These are phyloP conservation scores for Corymbia maculata DNA, from an alignment of 345 rosid genomes.

Conservation along the genomic window DNA sequence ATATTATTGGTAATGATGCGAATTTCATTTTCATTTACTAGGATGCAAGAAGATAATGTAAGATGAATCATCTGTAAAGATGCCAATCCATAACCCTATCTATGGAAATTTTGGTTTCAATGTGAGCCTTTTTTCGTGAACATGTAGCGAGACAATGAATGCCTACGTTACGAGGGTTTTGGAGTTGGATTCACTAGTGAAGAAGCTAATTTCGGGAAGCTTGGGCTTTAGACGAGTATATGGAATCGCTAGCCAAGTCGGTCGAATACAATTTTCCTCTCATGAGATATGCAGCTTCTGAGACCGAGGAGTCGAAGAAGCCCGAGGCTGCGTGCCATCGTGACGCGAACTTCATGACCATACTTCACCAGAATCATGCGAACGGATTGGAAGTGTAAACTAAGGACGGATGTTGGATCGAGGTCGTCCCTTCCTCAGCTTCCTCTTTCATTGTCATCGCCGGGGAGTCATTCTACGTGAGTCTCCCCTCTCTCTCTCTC, in stretches of 20 bases:
- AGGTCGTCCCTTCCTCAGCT: neutral
- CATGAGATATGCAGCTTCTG: neutral
- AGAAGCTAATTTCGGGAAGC: neutral
- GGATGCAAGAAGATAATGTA: too few relatives aligned
- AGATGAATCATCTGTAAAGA: too few relatives aligned
- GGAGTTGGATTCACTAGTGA: neutral
- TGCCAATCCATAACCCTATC: neutral
- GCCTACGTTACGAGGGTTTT: neutral
- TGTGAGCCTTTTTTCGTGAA: neutral
- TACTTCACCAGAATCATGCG: constrained; percentile 5
- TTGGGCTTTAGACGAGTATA: neutral
- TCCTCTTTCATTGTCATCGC: neutral
- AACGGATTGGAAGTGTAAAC: neutral
- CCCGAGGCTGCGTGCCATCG: neutral
- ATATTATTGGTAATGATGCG: too few relatives aligned
- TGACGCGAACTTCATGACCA: neutral
- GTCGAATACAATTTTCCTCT: neutral
- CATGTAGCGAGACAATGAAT: neutral
- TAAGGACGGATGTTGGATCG: neutral
- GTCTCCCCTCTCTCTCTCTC: neutral
- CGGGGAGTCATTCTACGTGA: constrained; percentile 1
- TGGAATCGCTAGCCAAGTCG: neutral
- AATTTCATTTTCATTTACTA: too few relatives aligned
- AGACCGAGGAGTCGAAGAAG: neutral
- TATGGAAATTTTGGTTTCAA: too few relatives aligned